Evolutionary conservation across 1,284 basidiomycete species (phyloP), one percentile per base, ranked within the genome.

Genomic region (Ceratobasidium sp.): DNA sequence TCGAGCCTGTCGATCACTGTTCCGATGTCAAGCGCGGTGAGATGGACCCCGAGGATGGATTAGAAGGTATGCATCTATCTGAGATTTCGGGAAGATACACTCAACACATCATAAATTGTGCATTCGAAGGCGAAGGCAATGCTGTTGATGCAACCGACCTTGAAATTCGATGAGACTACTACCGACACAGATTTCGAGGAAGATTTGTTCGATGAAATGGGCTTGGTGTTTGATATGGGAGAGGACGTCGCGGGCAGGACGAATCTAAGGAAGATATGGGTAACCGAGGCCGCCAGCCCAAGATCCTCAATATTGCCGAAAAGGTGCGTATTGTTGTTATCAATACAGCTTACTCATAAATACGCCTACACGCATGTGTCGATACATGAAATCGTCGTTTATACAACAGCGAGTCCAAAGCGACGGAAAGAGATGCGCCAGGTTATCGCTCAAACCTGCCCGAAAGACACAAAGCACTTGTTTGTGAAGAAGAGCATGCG

Each of bases 371-470:
- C 27, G 10, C 35, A 62, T 30, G 27, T 30, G 27, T 30, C 27
- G 59, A n/a, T 62, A 62, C 59, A 62, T n/a, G 59, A 62, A 30
- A 62, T 62, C 16, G 35, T 62, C 7, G 23, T 38, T 6, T 62
- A 62, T 35, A 10, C 33, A 20, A 33, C 27, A 18, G 59, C 59
- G 16, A 38, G 59, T 38, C 59, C 59, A 6, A 62, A 62, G 59
- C 59, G 59, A 35, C 59, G 59, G 20, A 62, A 62, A n/a, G 33
- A 62, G 20, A 12, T 62, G 6, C 59, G 20, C 10, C 7, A 33
- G 33, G 30, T 30, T 38, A 62, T 62, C 30, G 20, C 6, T 6
- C 8, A 12, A 35, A 62, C 59, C 8, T 62, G 59, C 35, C 23
- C 59, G 30, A 38, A 38, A 33, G 33, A 62, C 6, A 33, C 7